A percentile compares a stretch with the other conserved stretches of the same genome.
Conservation (phyloP, 192 early-diverging fungal genomes). For the Cladochytrium replicatum region DNA sequence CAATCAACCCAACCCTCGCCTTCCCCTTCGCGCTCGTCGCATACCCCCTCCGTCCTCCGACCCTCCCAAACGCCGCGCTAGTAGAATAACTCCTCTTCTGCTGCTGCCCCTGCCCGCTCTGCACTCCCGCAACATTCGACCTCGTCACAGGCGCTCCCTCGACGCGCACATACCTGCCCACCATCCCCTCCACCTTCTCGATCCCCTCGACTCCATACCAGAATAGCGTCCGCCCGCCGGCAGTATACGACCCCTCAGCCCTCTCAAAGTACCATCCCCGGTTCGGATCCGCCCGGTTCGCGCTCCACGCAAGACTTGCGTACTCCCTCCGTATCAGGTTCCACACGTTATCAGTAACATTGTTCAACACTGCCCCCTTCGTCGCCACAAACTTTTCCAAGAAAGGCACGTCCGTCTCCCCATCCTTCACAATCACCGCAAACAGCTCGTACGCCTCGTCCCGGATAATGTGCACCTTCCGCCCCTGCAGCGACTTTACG, state of each 20-base stretch:
- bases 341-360: constrained; percentile 96
- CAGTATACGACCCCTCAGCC: constrained; percentile 77
- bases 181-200: constrained; percentile 59
- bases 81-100: neutral
- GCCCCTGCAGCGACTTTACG: constrained; percentile 53
- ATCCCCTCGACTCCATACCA: constrained; percentile 88
- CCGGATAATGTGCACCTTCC: constrained; percentile 65
- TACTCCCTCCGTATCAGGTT: constrained; percentile 77
- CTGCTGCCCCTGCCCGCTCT: neutral
- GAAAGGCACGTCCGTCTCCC: constrained; percentile 41
- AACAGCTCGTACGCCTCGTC: constrained; percentile 92
- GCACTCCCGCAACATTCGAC: neutral
- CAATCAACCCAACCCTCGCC: constrained; percentile 78
- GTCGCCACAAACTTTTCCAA: constrained; percentile 88
- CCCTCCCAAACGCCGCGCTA: too few relatives aligned
- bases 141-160: neutral
- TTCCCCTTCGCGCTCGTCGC: neutral
- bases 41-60: neutral
- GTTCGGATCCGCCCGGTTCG: constrained; percentile 63
- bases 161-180: neutral
- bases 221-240: constrained; percentile 71
- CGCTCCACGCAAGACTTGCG: constrained; percentile 70
- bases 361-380: constrained; percentile 80
- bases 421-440: constrained; percentile 60
- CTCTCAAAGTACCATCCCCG: constrained; percentile 96